Base-by-base conservation (phyloP, 371 early-diverging fungal genomes). In the Zychaea mexicana region DNA sequence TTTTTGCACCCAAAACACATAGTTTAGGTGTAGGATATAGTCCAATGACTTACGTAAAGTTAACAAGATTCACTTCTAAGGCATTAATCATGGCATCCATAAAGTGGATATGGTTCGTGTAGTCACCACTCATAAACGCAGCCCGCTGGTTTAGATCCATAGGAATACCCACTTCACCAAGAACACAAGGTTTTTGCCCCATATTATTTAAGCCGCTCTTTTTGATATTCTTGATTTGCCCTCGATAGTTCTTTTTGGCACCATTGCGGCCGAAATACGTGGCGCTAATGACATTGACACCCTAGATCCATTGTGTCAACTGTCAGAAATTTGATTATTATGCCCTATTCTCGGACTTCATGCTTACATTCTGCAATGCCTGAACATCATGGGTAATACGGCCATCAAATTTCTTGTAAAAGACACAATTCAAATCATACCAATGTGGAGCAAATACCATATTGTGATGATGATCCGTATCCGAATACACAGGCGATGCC, bases 121-220 rank as follows among this genome's bases (percentile, higher is more conserved):
- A 94, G 60, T 94, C 87, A 9, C 90, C 89, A 27, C 81, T 88
- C 33, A 71, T 61, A 67, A 87, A 93, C 0, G 93, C 93, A 31
- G 60, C 38, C 13, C 84, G 76, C 49, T 90, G 79, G 64, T 93
- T 91, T 60, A 94, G 77, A 65, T 94, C 95, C 93, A 92, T 91
- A 5, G 95, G 93, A 56, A 94, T 90, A 21, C 95, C 95, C 19
- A 88, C 89, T 69, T 94, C 95, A 36, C 95, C 95, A 31, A 94
- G 67, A 19, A 88, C 52, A 52, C 81, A 80, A 2, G 94, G 93
- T 42, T 83, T 86, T 7, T 79, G 61, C 10, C 93, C 94, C 60
- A 92, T 87, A 24, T 79, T 80, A 49, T 71, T 58, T 0, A 85
- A 57, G 2, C 94, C 93, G 22, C 69, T 77, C 24, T 74, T 67